phyloP scores from a whole-genome alignment of 73 alveolate species.

The Stentor coeruleus region DNA sequence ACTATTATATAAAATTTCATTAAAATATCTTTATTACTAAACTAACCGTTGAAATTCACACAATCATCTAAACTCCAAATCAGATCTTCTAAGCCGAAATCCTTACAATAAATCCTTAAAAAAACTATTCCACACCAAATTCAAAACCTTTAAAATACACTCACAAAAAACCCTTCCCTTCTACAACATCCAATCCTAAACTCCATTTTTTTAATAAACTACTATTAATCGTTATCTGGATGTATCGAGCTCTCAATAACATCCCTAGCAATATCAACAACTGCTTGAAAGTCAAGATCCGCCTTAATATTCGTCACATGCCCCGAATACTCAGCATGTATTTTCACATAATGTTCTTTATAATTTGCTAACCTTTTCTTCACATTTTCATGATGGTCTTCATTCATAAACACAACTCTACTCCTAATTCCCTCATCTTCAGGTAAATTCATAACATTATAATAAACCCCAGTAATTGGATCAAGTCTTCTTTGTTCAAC shows the following conservation, averaged over 20 bases:
- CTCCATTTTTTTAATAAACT: too few species aligned
- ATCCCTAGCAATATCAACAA: background rate
- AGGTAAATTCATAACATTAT: slow-evolving; percentile 40
- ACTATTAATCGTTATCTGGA: background rate
- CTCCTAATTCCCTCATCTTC: slow-evolving; percentile 38
- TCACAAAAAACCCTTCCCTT: too few species aligned
- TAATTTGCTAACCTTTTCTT: slow-evolving; percentile 44
- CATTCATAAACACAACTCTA: slow-evolving; percentile 38
- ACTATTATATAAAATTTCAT: too few species aligned
- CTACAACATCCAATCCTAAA: too few species aligned
- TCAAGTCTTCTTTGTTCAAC: slow-evolving; percentile 59
- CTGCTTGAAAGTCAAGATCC: background rate
- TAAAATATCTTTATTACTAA: too few species aligned
- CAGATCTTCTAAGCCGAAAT: too few species aligned
- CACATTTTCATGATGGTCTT: slow-evolving; percentile 40
- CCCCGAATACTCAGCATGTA: background rate
- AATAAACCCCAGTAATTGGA: slow-evolving; percentile 63
- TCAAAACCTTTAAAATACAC: too few species aligned
- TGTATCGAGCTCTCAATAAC: slow-evolving; percentile 5
- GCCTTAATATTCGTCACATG: background rate
- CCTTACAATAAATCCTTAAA: too few species aligned
- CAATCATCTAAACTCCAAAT: too few species aligned
- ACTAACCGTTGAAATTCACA: too few species aligned
- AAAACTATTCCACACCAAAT: too few species aligned
- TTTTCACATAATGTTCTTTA: background rate